phyloP scores from a whole-genome alignment of 1,139 yeast species.

The Geotrichum reessii region DNA sequence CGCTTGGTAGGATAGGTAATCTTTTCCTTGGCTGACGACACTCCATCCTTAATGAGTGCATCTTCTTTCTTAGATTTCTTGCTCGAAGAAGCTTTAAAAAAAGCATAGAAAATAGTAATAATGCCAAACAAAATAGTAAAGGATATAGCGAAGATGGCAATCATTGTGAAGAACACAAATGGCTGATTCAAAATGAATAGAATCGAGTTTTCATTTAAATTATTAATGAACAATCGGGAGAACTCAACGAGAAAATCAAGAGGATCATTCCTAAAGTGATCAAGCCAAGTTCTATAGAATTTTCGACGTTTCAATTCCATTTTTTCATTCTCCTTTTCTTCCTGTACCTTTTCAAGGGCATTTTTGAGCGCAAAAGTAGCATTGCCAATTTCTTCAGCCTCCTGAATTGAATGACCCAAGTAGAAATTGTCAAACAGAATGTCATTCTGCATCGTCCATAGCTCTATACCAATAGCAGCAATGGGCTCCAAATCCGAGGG shows the following conservation, averaged over 20 bases:
- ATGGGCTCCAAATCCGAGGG: constrained; percentile 64
- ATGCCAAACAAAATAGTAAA: constrained; percentile 29
- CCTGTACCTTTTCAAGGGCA: constrained; percentile 45
- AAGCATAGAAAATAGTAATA: constrained; percentile 23
- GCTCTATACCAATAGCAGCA: constrained; percentile 81
- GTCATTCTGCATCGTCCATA: constrained; percentile 80
- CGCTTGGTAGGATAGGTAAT: constrained; percentile 28
- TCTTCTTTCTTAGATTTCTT: constrained; percentile 19
- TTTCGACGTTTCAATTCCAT: constrained; percentile 27
- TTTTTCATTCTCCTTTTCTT: constrained; percentile 36
- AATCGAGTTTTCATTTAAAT: constrained; percentile 32
- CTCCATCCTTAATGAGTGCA: constrained; percentile 9
- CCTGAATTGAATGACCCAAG: constrained; percentile 71
- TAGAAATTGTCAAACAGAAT: constrained; percentile 78
- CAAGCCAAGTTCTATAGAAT: constrained; percentile 23
- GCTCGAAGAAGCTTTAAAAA: constrained; percentile 14
- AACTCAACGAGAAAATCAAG: constrained; percentile 31
- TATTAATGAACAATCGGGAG: constrained; percentile 31
- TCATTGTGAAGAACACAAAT: constrained; percentile 31
- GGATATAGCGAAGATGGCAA: constrained; percentile 23
- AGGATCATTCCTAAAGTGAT: constrained; percentile 37
- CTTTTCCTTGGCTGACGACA: constrained; percentile 12
- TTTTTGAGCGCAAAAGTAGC: constrained; percentile 61
- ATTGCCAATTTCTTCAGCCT: constrained; percentile 81
- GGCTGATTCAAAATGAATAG: constrained; percentile 36